These are phyloP conservation scores for Wolfiporia cocos DNA, from an alignment of 1,284 basidiomycete genomes.

Conservation along the genomic window DNA sequence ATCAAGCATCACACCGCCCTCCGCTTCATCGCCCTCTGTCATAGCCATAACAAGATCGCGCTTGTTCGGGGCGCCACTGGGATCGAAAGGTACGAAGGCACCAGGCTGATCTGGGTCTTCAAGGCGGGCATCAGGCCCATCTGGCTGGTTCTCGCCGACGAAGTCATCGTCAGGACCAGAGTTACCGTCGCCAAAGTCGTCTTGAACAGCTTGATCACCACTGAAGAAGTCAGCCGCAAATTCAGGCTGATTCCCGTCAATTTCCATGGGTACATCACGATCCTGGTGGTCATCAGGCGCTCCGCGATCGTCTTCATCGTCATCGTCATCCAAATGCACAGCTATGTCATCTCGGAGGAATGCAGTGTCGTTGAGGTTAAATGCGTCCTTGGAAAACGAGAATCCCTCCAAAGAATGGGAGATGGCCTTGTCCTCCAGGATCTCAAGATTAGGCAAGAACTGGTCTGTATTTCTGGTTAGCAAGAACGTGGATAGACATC, in stretches of 20 bases:
- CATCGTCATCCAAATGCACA: conserved; percentile 37
- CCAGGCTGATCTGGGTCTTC: conserved; percentile 36
- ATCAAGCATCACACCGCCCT: conserved; percentile 66
- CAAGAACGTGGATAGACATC: no score
- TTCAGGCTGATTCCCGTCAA: conserved; percentile 35
- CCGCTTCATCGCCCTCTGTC: conserved; percentile 60
- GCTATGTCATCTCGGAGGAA: conserved; percentile 47
- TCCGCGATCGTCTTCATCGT: conserved; percentile 35
- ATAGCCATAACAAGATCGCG: conserved; percentile 83
- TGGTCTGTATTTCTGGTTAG: conserved; percentile 38
- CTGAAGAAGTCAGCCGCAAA: conserved; percentile 75
- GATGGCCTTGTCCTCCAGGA: conserved; percentile 65
- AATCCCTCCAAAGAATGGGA: conserved; percentile 78
- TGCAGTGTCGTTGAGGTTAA: conserved; percentile 55
- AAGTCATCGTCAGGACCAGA: conserved; percentile 35
- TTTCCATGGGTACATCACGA: conserved; percentile 33
- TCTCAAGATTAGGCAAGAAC: conserved; percentile 65
- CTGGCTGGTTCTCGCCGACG: conserved; percentile 39
- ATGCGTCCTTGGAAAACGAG: conserved; percentile 63
- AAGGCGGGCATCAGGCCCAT: conserved; percentile 31
- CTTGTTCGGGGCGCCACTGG: conserved; percentile 62
- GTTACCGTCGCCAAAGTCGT: conserved; percentile 35
- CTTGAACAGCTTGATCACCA: conserved; percentile 62
- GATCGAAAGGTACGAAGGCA: conserved; percentile 73
- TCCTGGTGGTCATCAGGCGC: conserved; percentile 19